Base-by-base conservation (phyloP, 495 filamentous ascomycete genomes). In the Lepraria neglecta region DNA sequence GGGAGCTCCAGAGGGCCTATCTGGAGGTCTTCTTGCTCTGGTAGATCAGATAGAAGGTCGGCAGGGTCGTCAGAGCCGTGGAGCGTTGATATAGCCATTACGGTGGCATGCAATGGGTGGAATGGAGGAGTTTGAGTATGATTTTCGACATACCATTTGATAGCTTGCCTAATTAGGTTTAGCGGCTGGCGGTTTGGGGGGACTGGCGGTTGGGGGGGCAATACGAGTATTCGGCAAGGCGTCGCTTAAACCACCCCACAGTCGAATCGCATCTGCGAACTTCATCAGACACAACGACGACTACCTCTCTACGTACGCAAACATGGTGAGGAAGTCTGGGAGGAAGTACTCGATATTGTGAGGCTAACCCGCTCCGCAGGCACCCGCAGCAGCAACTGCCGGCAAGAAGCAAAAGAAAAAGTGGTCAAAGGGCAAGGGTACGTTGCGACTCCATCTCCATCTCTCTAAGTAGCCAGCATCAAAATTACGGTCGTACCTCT, bases 331-430 rank as follows among this genome's bases (percentile, higher is more conserved):
- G n/a, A 0, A 12, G 1, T 38, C 5, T 0, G 0, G 9, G 10
- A 33, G 15, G 14, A 21, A 47, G 9, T 12, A 38, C 12, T 38
- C 9, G 28, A 10, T 19, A 1, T 12, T 2, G 24, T 2, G 42
- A 11, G 38, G 15, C 67, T 70, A 45, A 73, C 38, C 12, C 33
- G 52, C 40, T 47, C 56, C 55, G 3, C 55, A 86, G 88, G 88
- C 89, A 72, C 87, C 89, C 78, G 64, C 66, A 69, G 84, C 87
- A 76, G 78, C 88, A 77, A 75, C 82, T 68, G 90, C 89, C 74
- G 90, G 87, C 75, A 95, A 95, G 86, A 96, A 95, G 83, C 89
- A 92, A 76, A 96, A 96, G 90, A 97, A 97, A 90, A 96, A 97
- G 92, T 97, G 92, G 92, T 96, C 92, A 70, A 98, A 97, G 90